Percentiles rank a stretch among this genome's conserved stretches.
These are phyloP conservation scores for Annona squamosa DNA, from an alignment of 164 flowering plant species.

Conservation along the genomic window DNA sequence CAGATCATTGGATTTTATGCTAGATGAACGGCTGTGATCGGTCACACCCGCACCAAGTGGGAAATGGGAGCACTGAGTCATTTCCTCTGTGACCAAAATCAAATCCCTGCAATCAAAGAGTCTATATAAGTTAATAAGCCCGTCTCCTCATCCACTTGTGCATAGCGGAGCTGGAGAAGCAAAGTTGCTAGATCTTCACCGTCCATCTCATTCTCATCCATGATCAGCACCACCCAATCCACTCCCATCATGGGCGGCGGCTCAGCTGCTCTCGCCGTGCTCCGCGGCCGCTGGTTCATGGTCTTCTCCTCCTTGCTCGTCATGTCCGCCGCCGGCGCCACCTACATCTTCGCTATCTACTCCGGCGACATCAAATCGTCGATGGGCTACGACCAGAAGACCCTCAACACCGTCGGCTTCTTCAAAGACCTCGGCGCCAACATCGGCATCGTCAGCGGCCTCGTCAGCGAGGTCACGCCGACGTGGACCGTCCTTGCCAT, in stretches of 20 bases:
- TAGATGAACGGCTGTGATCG: too few relatives aligned
- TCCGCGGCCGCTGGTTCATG: conserved; percentile 59
- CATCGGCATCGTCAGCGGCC: conserved; percentile 54
- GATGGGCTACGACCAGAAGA: conserved; percentile 58
- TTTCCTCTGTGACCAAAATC: too few relatives aligned
- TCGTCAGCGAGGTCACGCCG: conserved; percentile 50
- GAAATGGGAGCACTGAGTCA: too few relatives aligned
- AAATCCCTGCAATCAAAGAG: too few relatives aligned
- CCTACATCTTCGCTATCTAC: conserved; percentile 61
- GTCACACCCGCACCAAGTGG: too few relatives aligned
- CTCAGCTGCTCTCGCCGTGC: conserved; percentile 10
- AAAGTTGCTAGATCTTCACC: too few relatives aligned
- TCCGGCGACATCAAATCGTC: conserved; percentile 40
- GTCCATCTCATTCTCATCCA: neutral
- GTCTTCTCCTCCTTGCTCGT: conserved; percentile 46
- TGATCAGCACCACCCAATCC: neutral
- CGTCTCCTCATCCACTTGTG: too few relatives aligned
- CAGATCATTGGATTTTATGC: too few relatives aligned
- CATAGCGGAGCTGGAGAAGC: too few relatives aligned
- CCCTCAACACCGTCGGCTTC: conserved; percentile 55
- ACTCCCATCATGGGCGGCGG: neutral
- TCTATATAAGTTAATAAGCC: too few relatives aligned
- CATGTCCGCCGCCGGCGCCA: conserved; percentile 54
- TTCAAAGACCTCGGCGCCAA: conserved; percentile 74
- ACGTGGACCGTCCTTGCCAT: conserved; percentile 56